These are phyloP conservation scores for Diaporthe helianthi DNA, from an alignment of 2,329 filamentous ascomycete species.

Conservation along the genomic window DNA sequence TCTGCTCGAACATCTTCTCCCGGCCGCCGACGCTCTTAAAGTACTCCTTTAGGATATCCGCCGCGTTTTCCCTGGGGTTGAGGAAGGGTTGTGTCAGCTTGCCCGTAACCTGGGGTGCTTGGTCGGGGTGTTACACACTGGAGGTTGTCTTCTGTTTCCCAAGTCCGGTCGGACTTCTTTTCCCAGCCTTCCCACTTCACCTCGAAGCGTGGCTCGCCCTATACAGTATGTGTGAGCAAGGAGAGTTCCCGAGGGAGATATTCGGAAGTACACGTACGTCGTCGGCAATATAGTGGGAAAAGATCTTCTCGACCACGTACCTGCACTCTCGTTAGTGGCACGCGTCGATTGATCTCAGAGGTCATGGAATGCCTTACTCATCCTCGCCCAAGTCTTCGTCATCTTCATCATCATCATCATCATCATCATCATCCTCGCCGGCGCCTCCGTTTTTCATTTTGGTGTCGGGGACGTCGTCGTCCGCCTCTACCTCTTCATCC, in stretches of 20 bases:
- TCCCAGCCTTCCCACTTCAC: constrained; percentile 86
- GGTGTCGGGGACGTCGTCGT: constrained; percentile 34
- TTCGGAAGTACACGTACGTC: constrained; percentile 49
- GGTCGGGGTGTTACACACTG: constrained; percentile 48
- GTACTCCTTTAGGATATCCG: constrained; percentile 70
- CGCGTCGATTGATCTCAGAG: constrained; percentile 35
- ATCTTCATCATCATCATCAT: constrained; percentile 39
- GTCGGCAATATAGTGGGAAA: constrained; percentile 67
- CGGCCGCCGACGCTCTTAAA: constrained; percentile 68
- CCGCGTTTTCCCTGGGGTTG: constrained; percentile 59
- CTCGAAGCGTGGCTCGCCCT: constrained; percentile 66
- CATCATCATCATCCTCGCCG: constrained; percentile 36
- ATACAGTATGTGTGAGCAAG: constrained; percentile 20
- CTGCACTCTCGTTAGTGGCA: constrained; percentile 50
- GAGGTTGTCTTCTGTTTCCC: constrained; percentile 80
- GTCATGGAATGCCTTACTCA: constrained; percentile 37
- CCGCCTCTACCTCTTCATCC: constrained; percentile 34
- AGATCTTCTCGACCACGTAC: constrained; percentile 77
- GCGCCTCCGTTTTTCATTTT: constrained; percentile 29
- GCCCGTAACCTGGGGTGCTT: neutral
- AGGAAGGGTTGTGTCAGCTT: constrained; percentile 20
- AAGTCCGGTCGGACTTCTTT: constrained; percentile 73
- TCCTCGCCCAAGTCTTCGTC: constrained; percentile 41
- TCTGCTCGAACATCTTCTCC: constrained; percentile 59
- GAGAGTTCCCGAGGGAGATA: neutral